Conservation (phyloP, 805 yeast species). For the Wickerhamomyces subpelliculosus region DNA sequence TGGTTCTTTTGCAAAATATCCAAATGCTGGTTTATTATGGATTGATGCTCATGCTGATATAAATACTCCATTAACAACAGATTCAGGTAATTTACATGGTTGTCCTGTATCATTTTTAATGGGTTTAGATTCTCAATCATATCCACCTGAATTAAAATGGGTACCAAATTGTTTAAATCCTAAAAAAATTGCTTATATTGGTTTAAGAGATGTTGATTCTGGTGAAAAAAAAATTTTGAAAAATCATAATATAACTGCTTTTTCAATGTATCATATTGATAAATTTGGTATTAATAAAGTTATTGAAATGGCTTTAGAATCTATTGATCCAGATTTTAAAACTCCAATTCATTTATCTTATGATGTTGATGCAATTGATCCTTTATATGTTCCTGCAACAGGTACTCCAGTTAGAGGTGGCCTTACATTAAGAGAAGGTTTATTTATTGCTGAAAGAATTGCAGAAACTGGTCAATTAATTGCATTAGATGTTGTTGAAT, state of each 20-base stretch:
- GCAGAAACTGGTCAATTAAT: constrained; percentile 86
- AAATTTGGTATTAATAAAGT: constrained; percentile 89
- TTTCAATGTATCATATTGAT: constrained; percentile 93
- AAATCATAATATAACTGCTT: constrained; percentile 72
- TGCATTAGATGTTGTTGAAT: constrained; percentile 89
- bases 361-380: constrained; percentile 97
- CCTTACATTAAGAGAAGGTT: constrained; percentile 86
- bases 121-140: constrained; percentile 64
- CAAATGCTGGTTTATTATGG: constrained; percentile 90
- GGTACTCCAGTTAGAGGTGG: constrained; percentile 99
- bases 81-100: constrained; percentile 90
- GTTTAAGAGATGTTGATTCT: constrained; percentile 85
- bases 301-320: constrained; percentile 81
- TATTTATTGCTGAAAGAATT: constrained; percentile 84
- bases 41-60: constrained; percentile 98
- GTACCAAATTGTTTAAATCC: constrained; percentile 61
- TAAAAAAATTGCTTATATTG: constrained; percentile 80
- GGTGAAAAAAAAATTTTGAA: constrained; percentile 74
- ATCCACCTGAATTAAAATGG: constrained; percentile 79
- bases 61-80: constrained; percentile 79
- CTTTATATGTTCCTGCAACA: constrained; percentile 89
- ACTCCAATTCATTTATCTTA: constrained; percentile 83
- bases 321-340: constrained; percentile 62
- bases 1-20: constrained; percentile 71
- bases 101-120: constrained; percentile 90